These are phyloP conservation scores for Kwoniella heveanensis DNA, from an alignment of 768 basidiomycete genomes.

Conservation along the genomic window DNA sequence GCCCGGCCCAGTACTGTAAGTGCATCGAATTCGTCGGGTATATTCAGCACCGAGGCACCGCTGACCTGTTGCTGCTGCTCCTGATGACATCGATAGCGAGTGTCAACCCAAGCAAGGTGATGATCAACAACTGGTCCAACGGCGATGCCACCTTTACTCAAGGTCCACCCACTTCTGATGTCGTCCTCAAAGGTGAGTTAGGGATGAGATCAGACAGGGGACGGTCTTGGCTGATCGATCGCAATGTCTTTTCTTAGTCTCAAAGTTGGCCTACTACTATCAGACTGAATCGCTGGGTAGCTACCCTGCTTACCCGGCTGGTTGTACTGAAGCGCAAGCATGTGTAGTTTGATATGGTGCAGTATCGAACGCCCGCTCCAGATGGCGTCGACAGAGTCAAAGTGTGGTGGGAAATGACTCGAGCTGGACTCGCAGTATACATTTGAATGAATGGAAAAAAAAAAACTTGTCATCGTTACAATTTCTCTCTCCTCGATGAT, in stretches of 20 bases:
- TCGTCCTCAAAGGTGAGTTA: slow-evolving; percentile 22
- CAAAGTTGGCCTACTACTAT: slow-evolving; percentile 16
- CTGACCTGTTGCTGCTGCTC: too few species aligned
- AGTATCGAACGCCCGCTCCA: too few species aligned
- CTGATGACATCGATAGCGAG: slow-evolving; percentile 14
- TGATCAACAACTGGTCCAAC: slow-evolving; percentile 32
- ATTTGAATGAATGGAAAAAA: too few species aligned
- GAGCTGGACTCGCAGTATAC: too few species aligned
- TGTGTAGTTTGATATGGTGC: slow-evolving; percentile 14
- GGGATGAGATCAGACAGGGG: not conserved
- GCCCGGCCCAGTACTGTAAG: slow-evolving; percentile 25
- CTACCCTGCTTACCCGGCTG: slow-evolving; percentile 12
- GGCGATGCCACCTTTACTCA: slow-evolving; percentile 22
- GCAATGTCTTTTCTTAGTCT: slow-evolving; percentile 4
- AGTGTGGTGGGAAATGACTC: too few species aligned
- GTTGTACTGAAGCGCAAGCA: slow-evolving; percentile 9
- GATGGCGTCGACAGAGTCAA: too few species aligned
- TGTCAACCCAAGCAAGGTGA: slow-evolving; percentile 21
- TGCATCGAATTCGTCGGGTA: not conserved
- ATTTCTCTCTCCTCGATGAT: too few species aligned
- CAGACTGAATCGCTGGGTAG: slow-evolving; percentile 3
- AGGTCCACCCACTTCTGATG: slow-evolving; percentile 26
- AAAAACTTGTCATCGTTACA: too few species aligned
- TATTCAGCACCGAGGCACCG: too few species aligned
- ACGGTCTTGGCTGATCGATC: not conserved